A percentile compares a stretch with the other conserved stretches of the same genome.
These are phyloP conservation scores for Aspergillus thermomutatus DNA, from an alignment of 2,329 filamentous ascomycete species.

Conservation along the genomic window DNA sequence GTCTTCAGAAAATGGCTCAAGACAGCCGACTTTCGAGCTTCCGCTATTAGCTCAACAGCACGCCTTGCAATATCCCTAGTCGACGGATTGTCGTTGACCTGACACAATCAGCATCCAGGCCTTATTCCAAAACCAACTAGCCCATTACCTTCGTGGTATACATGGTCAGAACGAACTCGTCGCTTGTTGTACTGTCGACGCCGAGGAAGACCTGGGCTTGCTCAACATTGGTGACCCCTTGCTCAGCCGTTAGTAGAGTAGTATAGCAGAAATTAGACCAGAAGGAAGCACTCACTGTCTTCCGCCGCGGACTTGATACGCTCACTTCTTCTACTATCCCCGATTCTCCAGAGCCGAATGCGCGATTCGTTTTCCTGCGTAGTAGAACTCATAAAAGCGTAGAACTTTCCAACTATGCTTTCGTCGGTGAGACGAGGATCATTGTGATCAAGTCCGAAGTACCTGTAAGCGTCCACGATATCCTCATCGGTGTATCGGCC, in stretches of 20 bases:
- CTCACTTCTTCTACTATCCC: conserved; percentile 55
- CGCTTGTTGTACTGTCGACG: conserved; percentile 47
- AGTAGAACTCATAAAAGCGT: conserved; percentile 56
- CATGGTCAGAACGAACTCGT: conserved; percentile 58
- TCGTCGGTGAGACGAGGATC: conserved; percentile 52
- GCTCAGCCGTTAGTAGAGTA: background rate
- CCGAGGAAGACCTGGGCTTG: conserved; percentile 63
- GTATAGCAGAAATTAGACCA: conserved; percentile 1
- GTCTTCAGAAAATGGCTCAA: conserved; percentile 53
- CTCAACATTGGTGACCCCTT: conserved; percentile 57
- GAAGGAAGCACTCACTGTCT: conserved; percentile 41
- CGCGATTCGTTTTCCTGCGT: conserved; percentile 56
- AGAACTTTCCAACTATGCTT: conserved; percentile 60
- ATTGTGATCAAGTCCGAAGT: conserved; percentile 53
- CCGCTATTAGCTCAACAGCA: conserved; percentile 58
- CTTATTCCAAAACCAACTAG: background rate
- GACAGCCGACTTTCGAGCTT: conserved; percentile 53
- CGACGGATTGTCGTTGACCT: conserved; percentile 51
- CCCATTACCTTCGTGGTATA: conserved; percentile 52
- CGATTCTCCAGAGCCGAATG: conserved; percentile 58
- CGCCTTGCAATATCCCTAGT: conserved; percentile 51
- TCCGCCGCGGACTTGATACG: conserved; percentile 57
- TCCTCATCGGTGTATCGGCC: conserved; percentile 58
- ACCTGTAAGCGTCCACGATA: conserved; percentile 55
- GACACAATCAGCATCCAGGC: conserved; percentile 6